These are phyloP conservation scores for Dictyostelium capitatum DNA, from an alignment of 78 protist species.

Conservation along the genomic window DNA sequence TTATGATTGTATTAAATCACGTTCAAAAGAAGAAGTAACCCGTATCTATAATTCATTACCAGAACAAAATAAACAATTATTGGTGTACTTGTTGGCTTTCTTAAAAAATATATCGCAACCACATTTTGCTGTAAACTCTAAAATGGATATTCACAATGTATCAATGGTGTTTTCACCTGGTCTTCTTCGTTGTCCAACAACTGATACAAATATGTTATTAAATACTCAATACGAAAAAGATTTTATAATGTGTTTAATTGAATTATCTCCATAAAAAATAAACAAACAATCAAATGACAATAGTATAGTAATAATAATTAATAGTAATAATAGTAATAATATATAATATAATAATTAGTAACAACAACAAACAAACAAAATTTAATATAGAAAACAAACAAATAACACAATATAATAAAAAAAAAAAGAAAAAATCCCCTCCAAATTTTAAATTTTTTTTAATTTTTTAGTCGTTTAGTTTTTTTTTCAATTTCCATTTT, in stretches of 20 bases:
- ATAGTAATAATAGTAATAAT: too few species aligned
- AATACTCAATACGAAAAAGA: constrained; percentile 77
- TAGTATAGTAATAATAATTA: too few species aligned
- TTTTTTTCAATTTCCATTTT: too few species aligned
- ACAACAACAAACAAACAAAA: neutral
- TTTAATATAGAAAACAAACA: neutral
- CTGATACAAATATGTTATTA: constrained; percentile 38
- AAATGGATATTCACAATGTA: constrained; percentile 73
- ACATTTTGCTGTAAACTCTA: constrained; percentile 17
- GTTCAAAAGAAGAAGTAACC: constrained; percentile 27
- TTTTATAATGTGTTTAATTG: constrained; percentile 62
- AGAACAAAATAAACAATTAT: constrained; percentile 22
- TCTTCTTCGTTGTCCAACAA: constrained; percentile 49
- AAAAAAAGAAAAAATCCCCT: neutral
- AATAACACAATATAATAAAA: neutral
- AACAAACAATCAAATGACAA: neutral
- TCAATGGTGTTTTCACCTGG: constrained; percentile 80
- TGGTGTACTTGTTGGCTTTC: constrained; percentile 21
- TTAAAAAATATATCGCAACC: constrained; percentile 55
- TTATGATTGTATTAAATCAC: constrained; percentile 46
- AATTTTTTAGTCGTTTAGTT: too few species aligned
- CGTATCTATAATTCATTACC: neutral
- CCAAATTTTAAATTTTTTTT: neutral
- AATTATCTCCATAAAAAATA: constrained; percentile 18
- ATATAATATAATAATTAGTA: neutral